Percentiles rank a stretch among this genome's conserved stretches.
Conservation (phyloP, 2,329 filamentous ascomycete genomes). For the Camptophora hylomeconis region DNA sequence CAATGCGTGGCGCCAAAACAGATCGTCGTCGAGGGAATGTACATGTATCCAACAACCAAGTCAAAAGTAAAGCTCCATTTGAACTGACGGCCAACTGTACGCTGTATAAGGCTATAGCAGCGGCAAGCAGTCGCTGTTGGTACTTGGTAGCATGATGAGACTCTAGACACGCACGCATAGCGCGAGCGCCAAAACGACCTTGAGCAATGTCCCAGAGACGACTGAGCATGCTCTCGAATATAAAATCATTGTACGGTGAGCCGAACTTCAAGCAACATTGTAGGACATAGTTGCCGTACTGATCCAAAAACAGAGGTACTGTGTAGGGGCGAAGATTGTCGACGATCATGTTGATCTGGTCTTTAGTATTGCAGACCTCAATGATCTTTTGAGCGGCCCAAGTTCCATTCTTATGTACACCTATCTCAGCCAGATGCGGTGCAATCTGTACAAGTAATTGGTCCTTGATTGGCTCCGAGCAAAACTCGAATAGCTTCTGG, state of each 20-base stretch:
- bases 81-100: slow-evolving; percentile 93
- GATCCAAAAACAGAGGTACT: slow-evolving; percentile 84
- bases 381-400: slow-evolving; percentile 99
- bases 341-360: slow-evolving; percentile 74
- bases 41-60: slow-evolving; percentile 97
- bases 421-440: slow-evolving; percentile 89
- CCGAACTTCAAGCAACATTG: slow-evolving; percentile 93
- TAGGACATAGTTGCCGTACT: slow-evolving; percentile 96
- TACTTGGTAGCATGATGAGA: slow-evolving; percentile 92
- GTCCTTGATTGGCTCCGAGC: slow-evolving; percentile 79
- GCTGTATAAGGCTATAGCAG: slow-evolving; percentile 89
- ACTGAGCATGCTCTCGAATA: slow-evolving; percentile 94
- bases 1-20: slow-evolving; percentile 79
- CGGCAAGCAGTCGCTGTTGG: slow-evolving; percentile 88
- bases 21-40: slow-evolving; percentile 85
- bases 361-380: slow-evolving; percentile 75
- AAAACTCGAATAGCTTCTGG: slow-evolving; percentile 95
- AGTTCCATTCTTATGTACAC: slow-evolving; percentile 96
- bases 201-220: slow-evolving; percentile 89
- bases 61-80: slow-evolving; percentile 84
- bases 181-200: slow-evolving; percentile 84
- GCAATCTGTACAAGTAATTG: slow-evolving; percentile 81
- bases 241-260: slow-evolving; percentile 81
- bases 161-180: slow-evolving; percentile 92
- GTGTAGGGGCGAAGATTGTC: slow-evolving; percentile 75